Conservation (phyloP, 1,139 yeast genomes). For the Candida sanyaensis region DNA sequence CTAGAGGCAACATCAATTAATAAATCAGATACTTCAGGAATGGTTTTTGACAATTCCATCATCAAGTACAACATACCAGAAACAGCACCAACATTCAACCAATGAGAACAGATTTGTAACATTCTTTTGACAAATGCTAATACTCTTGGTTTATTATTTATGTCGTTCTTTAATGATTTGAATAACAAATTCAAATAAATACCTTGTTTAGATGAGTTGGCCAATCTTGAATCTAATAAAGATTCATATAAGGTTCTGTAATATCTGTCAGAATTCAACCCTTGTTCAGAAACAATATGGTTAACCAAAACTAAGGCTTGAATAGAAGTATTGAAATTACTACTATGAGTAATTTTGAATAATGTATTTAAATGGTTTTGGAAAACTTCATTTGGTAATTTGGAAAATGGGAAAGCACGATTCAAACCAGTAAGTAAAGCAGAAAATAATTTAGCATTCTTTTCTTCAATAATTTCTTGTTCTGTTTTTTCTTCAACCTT, state of each 20-base stretch:
- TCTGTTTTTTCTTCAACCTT: slow-evolving; percentile 66
- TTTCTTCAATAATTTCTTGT: slow-evolving; percentile 76
- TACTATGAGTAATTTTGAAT: slow-evolving; percentile 88
- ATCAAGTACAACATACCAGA: slow-evolving; percentile 87
- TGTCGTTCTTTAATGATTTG: slow-evolving; percentile 79
- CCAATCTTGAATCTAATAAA: slow-evolving; percentile 79
- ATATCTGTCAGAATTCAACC: slow-evolving; percentile 68
- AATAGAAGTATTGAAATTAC: slow-evolving; percentile 91
- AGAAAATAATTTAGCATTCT: slow-evolving; percentile 80
- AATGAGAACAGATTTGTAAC: slow-evolving; percentile 78
- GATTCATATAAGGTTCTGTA: slow-evolving; percentile 91
- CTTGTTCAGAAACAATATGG: slow-evolving; percentile 66
- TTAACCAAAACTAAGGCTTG: slow-evolving; percentile 87
- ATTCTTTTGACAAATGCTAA: slow-evolving; percentile 91
- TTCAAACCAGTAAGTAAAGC: slow-evolving; percentile 94
- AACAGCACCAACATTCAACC: slow-evolving; percentile 87
- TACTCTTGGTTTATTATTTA: slow-evolving; percentile 59
- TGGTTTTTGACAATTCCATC: slow-evolving; percentile 55
- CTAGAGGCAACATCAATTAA: slow-evolving; percentile 44
- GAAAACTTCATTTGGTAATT: slow-evolving; percentile 71
- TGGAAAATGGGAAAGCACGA: slow-evolving; percentile 93
- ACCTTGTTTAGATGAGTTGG: slow-evolving; percentile 84
- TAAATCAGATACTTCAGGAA: slow-evolving; percentile 44
- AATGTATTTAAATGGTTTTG: slow-evolving; percentile 79
- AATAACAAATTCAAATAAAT: slow-evolving; percentile 83